Evolutionary conservation across 2,329 filamentous ascomycete species (phyloP), one percentile per base, ranked within the genome.

Genomic region (Sporothrix pallida): DNA sequence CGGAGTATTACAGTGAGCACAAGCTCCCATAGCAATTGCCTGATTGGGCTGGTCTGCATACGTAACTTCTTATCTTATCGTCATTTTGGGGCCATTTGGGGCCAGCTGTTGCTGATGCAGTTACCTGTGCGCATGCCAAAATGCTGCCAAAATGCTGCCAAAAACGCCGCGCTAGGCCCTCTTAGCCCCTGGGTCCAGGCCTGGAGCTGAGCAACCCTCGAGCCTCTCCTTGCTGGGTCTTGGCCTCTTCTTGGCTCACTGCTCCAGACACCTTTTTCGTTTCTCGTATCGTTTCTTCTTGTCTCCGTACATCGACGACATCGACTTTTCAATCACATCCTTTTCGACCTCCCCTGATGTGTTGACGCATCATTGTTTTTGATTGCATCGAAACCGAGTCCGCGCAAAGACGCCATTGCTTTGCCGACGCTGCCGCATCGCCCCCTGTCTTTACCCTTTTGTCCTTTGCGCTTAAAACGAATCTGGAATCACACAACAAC

Each of bases 31-130:
- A 56, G 69, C 9, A 13, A 46, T 52, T 65, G 26, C 72, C 60
- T 4, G 31, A 73, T n/a, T 15, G 2, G 65, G 71, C 56, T 73
- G 72, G 75, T 70, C 62, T 52, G 56, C 69, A 70, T 70, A 74
- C 73, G 73, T 72, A 74, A 65, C 42, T 31, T 72, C 62, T 68
- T 74, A 75, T 75, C 74, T 74, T 70, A 75, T 75, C 73, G 13
- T 37, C 60, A n/a, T 15, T 37, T 37, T 37, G 31, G 8, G 13
- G 23, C 1, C 23, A 5, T 44, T 65, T 72, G 12, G 60, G 20
- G 71, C 71, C 58, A 72, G 58, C 71, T 67, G 37, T 44, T 48
- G 62, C 42, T 65, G 20, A 26, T 48, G 20, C 42, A 48, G n/a
- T 12, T 13, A 42, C 62, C 62, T 65, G 62, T 65, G 42, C 62